Base-by-base conservation (phyloP, 306 rosid genomes). In the Argentina anserina region DNA sequence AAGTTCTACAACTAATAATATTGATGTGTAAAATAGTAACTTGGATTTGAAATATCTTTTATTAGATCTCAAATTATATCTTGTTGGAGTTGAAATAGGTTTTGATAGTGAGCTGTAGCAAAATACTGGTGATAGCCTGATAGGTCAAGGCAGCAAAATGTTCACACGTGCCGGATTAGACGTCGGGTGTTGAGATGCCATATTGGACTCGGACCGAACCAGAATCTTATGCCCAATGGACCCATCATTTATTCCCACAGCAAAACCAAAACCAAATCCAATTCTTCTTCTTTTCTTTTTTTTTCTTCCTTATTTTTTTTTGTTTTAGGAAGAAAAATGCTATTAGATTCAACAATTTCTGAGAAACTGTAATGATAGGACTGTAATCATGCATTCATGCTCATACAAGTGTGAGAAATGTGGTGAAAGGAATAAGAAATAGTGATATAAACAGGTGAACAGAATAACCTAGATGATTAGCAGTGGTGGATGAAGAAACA, bases 151-250 rank as follows among this genome's bases (percentile, higher is more conserved):
- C 2, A 49, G 20, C 18, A 56, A 56, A 28, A 1, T 67, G 10
- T 67, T 43, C 12, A 17, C 6, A 18, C 49, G 40, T 73, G 40
- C 6, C 71, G n/a, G n/a, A n/a, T n/a, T n/a, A n/a, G n/a, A n/a
- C n/a, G n/a, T n/a, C n/a, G 34, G 34, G 34, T 13, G 37, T 17
- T 31, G 42, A 43, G 79, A 75, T 59, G 65, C 34, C 23, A 2
- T 5, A 29, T 59, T 64, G 64, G 61, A 58, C 56, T 58, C 41
- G 56, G 56, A 71, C 43, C n/a, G 4, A 41, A 72, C 42, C 42
- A 13, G 71, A 53, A 70, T 76, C 58, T 29, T 59, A 70, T 70
- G 71, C 75, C 53, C 64, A 18, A 25, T 37, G 37, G 76, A 68
- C 50, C 80, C 65, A 49, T 62, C 75, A 20, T 56, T 56, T 58